phyloP scores from a whole-genome alignment of 164 flowering plant species.

The Aristolochia californica region DNA sequence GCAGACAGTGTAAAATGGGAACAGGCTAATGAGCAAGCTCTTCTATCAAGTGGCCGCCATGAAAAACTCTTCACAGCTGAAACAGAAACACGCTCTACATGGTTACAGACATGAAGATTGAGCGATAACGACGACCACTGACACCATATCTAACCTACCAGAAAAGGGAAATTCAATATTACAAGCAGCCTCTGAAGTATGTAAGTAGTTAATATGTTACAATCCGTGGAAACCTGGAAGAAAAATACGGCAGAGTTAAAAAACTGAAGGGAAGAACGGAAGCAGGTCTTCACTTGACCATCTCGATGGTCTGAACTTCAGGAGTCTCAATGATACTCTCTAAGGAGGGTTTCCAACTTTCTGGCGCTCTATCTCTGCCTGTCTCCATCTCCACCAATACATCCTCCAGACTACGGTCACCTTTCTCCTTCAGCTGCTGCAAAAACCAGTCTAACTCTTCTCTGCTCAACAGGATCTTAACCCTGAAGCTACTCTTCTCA shows the following conservation, averaged over 20 bases:
- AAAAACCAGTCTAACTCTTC: constrained; percentile 51
- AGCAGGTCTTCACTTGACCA: constrained; percentile 25
- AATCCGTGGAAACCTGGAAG: neutral
- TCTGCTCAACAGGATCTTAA: constrained; percentile 53
- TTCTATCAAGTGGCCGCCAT: too few relatives aligned
- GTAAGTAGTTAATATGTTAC: neutral
- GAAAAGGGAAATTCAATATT: neutral
- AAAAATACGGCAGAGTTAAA: neutral
- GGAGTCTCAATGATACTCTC: constrained; percentile 52
- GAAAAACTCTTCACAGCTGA: too few relatives aligned
- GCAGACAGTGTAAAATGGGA: too few relatives aligned
- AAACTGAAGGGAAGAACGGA: neutral
- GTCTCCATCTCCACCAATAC: constrained; percentile 40
- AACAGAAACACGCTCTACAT: too few relatives aligned
- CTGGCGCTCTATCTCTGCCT: constrained; percentile 17
- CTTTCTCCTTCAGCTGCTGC: constrained; percentile 27
- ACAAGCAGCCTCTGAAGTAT: neutral
- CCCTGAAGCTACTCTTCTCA: constrained; percentile 20
- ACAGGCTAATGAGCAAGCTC: too few relatives aligned
- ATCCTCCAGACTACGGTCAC: constrained; percentile 35
- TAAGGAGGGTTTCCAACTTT: constrained; percentile 49
- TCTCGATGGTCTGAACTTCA: constrained; percentile 26
- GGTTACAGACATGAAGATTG: too few relatives aligned
- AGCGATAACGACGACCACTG: too few relatives aligned
- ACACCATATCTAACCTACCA: neutral